Evolutionary conservation across 2,329 filamentous ascomycete species (phyloP).

Genomic region (Alternaria conjuncta): DNA sequence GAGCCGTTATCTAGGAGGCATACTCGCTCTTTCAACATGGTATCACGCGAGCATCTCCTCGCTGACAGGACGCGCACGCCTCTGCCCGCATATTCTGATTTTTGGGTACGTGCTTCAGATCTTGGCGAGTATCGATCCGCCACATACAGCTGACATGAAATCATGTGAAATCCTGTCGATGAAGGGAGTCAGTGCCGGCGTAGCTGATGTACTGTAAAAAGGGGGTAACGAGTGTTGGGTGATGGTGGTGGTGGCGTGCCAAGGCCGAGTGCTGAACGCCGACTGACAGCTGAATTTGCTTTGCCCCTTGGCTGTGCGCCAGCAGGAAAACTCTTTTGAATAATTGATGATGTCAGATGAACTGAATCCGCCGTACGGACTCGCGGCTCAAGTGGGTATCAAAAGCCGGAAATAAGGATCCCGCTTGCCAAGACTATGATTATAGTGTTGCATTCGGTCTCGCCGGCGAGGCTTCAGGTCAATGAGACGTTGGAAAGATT

Average conservation of each 20-base stretch:
- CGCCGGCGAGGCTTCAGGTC: not conserved
- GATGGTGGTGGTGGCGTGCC: conserved; percentile 2
- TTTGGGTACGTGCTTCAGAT: not conserved
- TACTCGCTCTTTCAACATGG: not conserved
- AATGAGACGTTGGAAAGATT: not conserved
- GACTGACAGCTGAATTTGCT: not conserved
- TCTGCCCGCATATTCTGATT: not conserved
- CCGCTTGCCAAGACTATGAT: not conserved
- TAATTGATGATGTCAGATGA: not conserved
- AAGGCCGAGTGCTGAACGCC: conserved; percentile 8
- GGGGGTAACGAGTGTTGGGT: not conserved
- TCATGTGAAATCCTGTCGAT: not conserved
- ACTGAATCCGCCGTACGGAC: not conserved
- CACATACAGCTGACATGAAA: not conserved
- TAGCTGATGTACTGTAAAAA: not conserved
- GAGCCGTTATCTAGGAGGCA: not conserved
- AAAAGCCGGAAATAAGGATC: not conserved
- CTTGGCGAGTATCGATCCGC: not conserved
- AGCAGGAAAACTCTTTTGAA: not conserved
- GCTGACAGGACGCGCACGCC: conserved; percentile 3
- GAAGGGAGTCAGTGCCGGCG: not conserved
- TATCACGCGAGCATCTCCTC: not conserved
- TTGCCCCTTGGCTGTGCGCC: not conserved
- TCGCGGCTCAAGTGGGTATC: not conserved
- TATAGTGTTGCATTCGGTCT: not conserved